Evolutionary conservation across 805 yeast species (phyloP).

Genomic region (Debaryomyces castellii): DNA sequence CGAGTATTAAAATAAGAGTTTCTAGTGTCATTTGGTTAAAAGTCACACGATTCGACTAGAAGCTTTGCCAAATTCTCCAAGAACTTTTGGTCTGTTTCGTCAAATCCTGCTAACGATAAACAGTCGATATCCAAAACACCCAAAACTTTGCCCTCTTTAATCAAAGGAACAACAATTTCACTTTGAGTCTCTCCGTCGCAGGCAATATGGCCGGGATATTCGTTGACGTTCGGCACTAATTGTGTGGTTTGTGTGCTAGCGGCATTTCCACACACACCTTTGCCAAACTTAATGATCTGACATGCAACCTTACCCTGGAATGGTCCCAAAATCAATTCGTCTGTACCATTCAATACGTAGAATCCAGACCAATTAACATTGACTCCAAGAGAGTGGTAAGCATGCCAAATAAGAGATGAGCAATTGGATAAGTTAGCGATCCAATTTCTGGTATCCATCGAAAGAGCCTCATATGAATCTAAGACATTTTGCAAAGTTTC

Average conservation of each 20-base stretch:
- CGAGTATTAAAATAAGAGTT: background rate
- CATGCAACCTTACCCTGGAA: constrained; percentile 98
- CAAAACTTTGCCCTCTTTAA: constrained; percentile 37
- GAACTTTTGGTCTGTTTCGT: constrained; percentile 53
- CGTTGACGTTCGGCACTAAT: constrained; percentile 72
- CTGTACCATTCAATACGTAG: constrained; percentile 51
- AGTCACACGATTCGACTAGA: constrained; percentile 54
- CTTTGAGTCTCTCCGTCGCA: constrained; percentile 95
- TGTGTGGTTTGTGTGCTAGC: constrained; percentile 62
- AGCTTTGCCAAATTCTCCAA: constrained; percentile 59
- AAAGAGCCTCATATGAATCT: constrained; percentile 63
- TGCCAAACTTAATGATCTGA: constrained; percentile 73
- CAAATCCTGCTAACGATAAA: constrained; percentile 62
- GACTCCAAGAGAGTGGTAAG: constrained; percentile 59
- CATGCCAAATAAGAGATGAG: constrained; percentile 85
- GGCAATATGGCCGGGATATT: constrained; percentile 91
- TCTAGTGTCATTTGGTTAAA: background rate
- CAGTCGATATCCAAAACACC: constrained; percentile 93
- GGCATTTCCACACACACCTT: constrained; percentile 92
- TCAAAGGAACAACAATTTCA: constrained; percentile 88
- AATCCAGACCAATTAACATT: constrained; percentile 94
- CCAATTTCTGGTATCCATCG: constrained; percentile 72
- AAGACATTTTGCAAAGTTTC: constrained; percentile 61
- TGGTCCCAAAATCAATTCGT: constrained; percentile 76
- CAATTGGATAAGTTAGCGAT: constrained; percentile 86